Evolutionary conservation across 78 protist species (phyloP), one percentile per base, ranked within the genome.

Genomic region (Dictyostelium intermedium): DNA sequence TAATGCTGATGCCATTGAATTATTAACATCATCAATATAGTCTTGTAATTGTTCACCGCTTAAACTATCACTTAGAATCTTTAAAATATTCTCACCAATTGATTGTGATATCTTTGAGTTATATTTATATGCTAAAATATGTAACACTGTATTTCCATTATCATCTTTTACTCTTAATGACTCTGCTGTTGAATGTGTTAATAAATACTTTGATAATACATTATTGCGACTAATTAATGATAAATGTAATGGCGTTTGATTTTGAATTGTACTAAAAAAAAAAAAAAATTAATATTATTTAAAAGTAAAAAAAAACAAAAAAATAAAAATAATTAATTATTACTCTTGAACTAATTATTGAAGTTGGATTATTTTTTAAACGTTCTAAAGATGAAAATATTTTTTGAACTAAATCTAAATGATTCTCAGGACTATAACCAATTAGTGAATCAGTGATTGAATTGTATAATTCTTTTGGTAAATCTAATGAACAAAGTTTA

Each of bases 211-310:
- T 27, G 56, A 86, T 43, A 77, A 50, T 7, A 30, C 30, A 14
- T 25, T 13, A 41, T 47, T 56, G n/a, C 35, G 9, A 13, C 37
- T 23, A 27, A 74, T 30, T 5, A 86, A 32, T 23, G 92, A 80
- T 61, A 86, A 27, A 78, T 86, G 92, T 78, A 86, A 61, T 74
- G 92, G 79, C 53, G 92, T 86, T 78, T 77, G 83, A 27, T 60
- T 25, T 56, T 16, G 43, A 0, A 5, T 41, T 45, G 92, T 86
- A 32, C 1, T 72, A 72, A 32, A 32, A 8, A 32, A 72, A 72
- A 30, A 37, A 8, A 27, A 70, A 25, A 72, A 47, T 39, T 39
- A 39, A 39, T 39, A 39, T 39, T 39, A 5, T 2, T 39, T 39
- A 2, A 11, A 47, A 25, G n/a, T n/a, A 25, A 78, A 13, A n/a